Evolutionary conservation across 1,284 basidiomycete genomes (phyloP).

Genomic region (Somion occarium): DNA sequence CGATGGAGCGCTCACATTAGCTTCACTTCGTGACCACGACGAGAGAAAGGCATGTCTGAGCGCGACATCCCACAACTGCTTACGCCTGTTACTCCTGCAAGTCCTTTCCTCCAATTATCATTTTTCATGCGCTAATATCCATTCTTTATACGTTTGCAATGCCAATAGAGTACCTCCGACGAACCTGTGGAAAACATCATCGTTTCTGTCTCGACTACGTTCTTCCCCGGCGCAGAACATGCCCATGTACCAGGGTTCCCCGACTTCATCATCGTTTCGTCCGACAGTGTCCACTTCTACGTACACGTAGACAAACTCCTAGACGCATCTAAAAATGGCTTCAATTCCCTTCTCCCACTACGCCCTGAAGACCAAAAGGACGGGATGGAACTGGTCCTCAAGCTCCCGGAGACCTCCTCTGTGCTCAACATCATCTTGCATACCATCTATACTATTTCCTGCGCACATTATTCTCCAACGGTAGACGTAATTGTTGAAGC

Average conservation of each 20-base stretch:
- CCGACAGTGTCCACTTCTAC: background rate
- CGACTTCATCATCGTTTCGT: background rate
- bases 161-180: no score
- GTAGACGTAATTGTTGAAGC: constrained; percentile 14
- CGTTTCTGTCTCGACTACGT: constrained; percentile 76
- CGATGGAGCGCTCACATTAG: no score
- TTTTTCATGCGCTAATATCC: no score
- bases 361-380: background rate
- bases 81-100: no score
- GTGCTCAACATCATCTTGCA: constrained; percentile 25
- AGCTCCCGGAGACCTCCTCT: background rate
- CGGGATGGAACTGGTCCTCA: background rate
- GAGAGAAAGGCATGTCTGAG: no score
- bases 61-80: no score
- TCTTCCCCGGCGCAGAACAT: constrained; percentile 63
- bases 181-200: constrained; percentile 33
- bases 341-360: constrained; percentile 6
- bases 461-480: constrained; percentile 18
- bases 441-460: constrained; percentile 22
- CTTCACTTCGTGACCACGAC: no score
- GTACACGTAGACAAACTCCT: background rate
- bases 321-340: background rate
- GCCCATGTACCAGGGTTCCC: constrained; percentile 31
- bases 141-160: no score
- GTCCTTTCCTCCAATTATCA: no score